Conservation (phyloP, 192 early-diverging fungal species). For the Nowakowskiella sp. region DNA sequence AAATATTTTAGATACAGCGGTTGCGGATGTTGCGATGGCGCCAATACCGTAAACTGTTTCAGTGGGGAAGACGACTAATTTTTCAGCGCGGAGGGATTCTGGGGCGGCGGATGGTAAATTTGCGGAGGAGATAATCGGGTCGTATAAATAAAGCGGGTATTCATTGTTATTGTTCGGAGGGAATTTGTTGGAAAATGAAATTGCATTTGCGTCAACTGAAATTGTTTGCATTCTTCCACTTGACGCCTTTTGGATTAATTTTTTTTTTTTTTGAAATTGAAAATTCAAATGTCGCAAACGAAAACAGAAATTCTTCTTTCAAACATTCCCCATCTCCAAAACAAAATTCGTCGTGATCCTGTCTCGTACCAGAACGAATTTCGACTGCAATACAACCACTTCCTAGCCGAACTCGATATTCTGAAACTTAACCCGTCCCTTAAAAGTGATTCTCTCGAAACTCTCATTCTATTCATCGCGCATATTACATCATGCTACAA, state of each 20-base stretch:
- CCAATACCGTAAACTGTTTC: constrained; percentile 98
- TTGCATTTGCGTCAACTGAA: no score
- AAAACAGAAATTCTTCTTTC: not conserved
- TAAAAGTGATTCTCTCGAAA: not conserved
- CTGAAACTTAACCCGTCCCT: constrained; percentile 73
- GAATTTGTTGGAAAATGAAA: no score
- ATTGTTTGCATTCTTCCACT: no score
- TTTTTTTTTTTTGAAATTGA: no score
- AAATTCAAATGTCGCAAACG: no score
- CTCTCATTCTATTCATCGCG: not conserved
- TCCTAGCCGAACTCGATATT: constrained; percentile 76
- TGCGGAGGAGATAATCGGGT: no score
- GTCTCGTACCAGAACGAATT: constrained; percentile 92
- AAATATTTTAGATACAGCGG: constrained; percentile 71
- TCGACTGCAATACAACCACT: constrained; percentile 86
- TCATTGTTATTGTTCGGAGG: no score
- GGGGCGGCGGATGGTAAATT: no score
- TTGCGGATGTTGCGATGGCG: constrained; percentile 66
- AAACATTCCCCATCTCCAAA: constrained; percentile 97
- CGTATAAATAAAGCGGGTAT: no score
- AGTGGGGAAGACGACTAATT: constrained; percentile 85
- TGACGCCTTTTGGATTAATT: no score
- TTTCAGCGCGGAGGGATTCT: constrained; percentile 46
- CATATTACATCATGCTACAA: constrained; percentile 19
- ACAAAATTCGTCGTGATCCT: constrained; percentile 93